A percentile compares a stretch with the other conserved stretches of the same genome.
Evolutionary conservation across 805 yeast genomes (phyloP).

Genomic region (Yarrowia sp.): DNA sequence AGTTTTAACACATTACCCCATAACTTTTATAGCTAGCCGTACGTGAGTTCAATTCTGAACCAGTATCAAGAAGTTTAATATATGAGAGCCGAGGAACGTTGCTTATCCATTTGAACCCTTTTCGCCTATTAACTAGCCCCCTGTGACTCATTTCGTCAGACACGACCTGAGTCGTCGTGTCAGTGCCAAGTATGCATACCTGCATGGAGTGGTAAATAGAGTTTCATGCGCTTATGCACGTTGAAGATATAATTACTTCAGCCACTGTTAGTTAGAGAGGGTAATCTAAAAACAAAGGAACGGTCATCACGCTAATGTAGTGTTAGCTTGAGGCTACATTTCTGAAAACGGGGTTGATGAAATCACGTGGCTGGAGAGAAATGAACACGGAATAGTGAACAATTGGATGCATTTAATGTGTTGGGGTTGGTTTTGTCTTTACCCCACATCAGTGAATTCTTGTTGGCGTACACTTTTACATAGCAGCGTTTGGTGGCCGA

Average conservation of each 20-base stretch:
- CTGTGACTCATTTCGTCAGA: not conserved
- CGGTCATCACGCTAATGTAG: slow-evolving; percentile 18
- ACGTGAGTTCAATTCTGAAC: not conserved
- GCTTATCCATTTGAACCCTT: not conserved
- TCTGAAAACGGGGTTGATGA: no score
- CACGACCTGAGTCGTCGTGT: not conserved
- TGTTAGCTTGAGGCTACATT: not conserved
- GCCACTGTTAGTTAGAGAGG: not conserved
- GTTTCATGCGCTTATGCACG: slow-evolving; percentile 8
- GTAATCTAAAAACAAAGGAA: not conserved
- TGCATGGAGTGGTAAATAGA: not conserved
- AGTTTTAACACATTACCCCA: no score
- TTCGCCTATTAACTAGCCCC: not conserved
- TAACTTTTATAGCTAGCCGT: no score
- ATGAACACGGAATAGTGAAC: no score
- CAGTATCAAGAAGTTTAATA: slow-evolving; percentile 1
- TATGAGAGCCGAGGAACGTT: not conserved
- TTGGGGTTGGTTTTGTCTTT: no score
- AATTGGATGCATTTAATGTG: no score
- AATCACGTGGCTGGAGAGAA: not conserved
- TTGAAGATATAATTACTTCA: not conserved
- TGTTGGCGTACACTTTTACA: no score
- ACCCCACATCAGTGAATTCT: no score
- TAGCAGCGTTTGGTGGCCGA: no score
- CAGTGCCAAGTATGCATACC: not conserved